phyloP scores from a whole-genome alignment of 306 rosid genomes.

The Rosa chinensis region DNA sequence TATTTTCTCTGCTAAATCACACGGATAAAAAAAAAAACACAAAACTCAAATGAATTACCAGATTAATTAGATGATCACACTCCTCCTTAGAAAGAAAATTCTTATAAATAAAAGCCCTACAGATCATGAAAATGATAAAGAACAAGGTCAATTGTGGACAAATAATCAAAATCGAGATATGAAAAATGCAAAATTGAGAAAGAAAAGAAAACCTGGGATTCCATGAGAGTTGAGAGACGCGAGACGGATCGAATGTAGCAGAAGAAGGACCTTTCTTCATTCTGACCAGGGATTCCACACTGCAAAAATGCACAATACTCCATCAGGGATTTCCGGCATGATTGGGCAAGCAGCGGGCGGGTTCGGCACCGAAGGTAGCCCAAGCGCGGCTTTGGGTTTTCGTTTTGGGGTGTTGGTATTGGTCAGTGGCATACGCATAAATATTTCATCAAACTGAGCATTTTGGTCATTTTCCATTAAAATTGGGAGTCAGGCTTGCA shows the following conservation, averaged over 20 bases:
- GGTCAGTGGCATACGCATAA: too few relatives aligned
- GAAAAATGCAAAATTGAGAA: slow-evolving; percentile 3
- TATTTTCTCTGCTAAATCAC: not conserved
- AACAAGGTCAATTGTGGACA: not conserved
- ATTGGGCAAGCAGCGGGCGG: too few relatives aligned
- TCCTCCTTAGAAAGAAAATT: slow-evolving; percentile 66
- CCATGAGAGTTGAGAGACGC: slow-evolving; percentile 90
- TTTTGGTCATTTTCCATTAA: too few relatives aligned
- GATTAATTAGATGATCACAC: slow-evolving; percentile 69
- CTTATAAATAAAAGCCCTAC: slow-evolving; percentile 86
- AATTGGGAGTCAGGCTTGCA: too few relatives aligned
- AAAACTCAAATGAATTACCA: slow-evolving; percentile 43
- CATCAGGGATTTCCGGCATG: not conserved
- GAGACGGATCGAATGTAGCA: slow-evolving; percentile 66
- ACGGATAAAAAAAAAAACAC: not conserved
- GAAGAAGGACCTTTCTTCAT: slow-evolving; percentile 43
- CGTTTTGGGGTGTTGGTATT: too few relatives aligned
- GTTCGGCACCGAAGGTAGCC: too few relatives aligned
- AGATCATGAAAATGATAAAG: slow-evolving; percentile 7
- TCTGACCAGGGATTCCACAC: slow-evolving; percentile 55
- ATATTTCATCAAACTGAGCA: too few relatives aligned
- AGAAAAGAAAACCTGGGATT: slow-evolving; percentile 57
- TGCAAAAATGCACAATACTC: slow-evolving; percentile 21
- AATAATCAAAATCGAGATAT: not conserved
- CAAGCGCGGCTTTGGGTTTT: too few relatives aligned